Evolutionary conservation across 305 asterid genomes (phyloP).

Genomic region (Solanum aculeatissimum): DNA sequence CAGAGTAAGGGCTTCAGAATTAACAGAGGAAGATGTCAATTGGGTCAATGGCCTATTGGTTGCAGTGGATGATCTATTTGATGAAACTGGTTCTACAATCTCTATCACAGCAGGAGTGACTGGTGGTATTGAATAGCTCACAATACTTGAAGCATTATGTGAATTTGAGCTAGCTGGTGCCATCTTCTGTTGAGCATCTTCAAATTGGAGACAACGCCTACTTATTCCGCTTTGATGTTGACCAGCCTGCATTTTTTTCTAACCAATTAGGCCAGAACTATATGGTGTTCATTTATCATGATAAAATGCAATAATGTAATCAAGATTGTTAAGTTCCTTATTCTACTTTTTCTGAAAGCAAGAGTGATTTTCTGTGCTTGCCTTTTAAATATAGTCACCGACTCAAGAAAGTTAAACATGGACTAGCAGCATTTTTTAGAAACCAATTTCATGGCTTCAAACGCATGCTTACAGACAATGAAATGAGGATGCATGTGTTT

Average conservation of each 20-base stretch:
- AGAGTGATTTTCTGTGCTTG: background rate
- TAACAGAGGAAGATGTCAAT: conserved; percentile 16
- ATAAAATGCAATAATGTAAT: background rate
- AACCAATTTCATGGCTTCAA: background rate
- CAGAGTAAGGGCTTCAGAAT: conserved; percentile 10
- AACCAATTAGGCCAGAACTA: conserved; percentile 7
- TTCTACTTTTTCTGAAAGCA: background rate
- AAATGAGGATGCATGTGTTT: background rate
- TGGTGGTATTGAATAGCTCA: conserved; percentile 1
- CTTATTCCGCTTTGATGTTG: conserved; percentile 30
- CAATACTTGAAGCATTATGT: conserved; percentile 14
- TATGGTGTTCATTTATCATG: background rate
- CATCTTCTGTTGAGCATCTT: conserved; percentile 28
- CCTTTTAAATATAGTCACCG: background rate
- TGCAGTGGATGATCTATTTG: conserved; percentile 20
- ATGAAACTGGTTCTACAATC: conserved; percentile 16
- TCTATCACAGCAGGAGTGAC: conserved; percentile 16
- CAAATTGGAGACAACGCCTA: conserved; percentile 62
- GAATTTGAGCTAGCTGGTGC: conserved; percentile 7
- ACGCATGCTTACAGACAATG: background rate
- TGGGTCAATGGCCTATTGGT: conserved; percentile 17
- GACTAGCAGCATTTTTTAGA: background rate
- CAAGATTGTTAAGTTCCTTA: background rate
- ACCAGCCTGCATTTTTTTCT: conserved; percentile 30
- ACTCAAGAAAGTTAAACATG: background rate